These are phyloP conservation scores for Fusarium denticulatum DNA, from an alignment of 2,329 filamentous ascomycete species.

Conservation along the genomic window DNA sequence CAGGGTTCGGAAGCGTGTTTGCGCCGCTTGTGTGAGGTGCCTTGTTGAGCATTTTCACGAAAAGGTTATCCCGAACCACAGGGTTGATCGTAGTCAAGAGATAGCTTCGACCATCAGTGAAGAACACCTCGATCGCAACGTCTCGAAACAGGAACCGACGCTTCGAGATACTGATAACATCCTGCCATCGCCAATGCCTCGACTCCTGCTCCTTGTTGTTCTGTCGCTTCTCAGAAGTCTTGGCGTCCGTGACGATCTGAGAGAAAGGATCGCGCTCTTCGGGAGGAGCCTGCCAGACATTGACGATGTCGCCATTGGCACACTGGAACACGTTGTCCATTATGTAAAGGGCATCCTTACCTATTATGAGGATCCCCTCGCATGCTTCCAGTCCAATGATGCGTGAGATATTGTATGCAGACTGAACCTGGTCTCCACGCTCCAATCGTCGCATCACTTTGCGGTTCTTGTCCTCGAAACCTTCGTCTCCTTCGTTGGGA, in stretches of 20 bases:
- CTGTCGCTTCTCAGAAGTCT: constrained; percentile 68
- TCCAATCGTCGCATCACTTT: constrained; percentile 96
- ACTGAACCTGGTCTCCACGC: constrained; percentile 89
- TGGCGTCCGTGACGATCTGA: constrained; percentile 83
- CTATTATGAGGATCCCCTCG: constrained; percentile 92
- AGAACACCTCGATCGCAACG: constrained; percentile 96
- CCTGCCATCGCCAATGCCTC: constrained; percentile 91
- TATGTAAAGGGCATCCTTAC: constrained; percentile 91
- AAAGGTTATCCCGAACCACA: constrained; percentile 80
- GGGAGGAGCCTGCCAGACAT: constrained; percentile 90
- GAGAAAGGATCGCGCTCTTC: constrained; percentile 97
- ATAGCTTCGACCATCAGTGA: constrained; percentile 95
- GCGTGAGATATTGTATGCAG: constrained; percentile 93
- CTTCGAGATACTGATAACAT: constrained; percentile 95
- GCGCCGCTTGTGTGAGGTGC: constrained; percentile 82
- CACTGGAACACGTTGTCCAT: constrained; percentile 97
- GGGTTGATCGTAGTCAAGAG: constrained; percentile 85
- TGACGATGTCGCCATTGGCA: constrained; percentile 94
- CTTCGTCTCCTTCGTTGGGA: constrained; percentile 75
- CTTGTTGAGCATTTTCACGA: constrained; percentile 77
- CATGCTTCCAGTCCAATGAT: constrained; percentile 93
- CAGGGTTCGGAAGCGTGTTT: constrained; percentile 76
- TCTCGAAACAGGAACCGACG: constrained; percentile 94
- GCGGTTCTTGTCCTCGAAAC: constrained; percentile 96
- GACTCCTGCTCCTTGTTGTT: constrained; percentile 77